Evolutionary conservation across 805 yeast genomes (phyloP).

Genomic region (Crinitomyces ghanaensis): DNA sequence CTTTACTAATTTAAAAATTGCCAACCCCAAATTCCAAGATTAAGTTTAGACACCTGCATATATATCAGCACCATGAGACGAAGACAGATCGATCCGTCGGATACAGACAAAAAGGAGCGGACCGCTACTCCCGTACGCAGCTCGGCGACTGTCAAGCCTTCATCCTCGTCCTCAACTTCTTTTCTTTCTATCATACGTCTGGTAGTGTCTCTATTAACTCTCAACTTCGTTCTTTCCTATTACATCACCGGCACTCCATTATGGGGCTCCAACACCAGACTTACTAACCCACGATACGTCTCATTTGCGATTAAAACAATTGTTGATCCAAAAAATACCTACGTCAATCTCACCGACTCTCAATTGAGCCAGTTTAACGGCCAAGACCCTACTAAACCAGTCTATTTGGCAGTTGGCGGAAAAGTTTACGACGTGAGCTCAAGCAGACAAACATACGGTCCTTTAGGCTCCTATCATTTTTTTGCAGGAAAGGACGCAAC

Average conservation of each 20-base stretch:
- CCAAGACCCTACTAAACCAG: constrained; percentile 34
- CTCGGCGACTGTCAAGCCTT: too few species aligned
- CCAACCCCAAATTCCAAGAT: too few species aligned
- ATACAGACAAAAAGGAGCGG: neutral
- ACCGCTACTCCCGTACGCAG: too few species aligned
- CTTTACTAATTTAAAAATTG: too few species aligned
- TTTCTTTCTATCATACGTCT: constrained; percentile 33
- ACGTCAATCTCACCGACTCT: constrained; percentile 30
- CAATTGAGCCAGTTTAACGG: constrained; percentile 46
- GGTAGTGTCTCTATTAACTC: constrained; percentile 34
- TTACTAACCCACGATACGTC: constrained; percentile 35
- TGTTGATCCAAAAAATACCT: constrained; percentile 11
- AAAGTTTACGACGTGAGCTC: constrained; percentile 53
- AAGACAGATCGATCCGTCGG: too few species aligned
- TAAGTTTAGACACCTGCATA: too few species aligned
- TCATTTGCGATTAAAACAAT: constrained; percentile 17
- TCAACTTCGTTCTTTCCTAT: constrained; percentile 42
- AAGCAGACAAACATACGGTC: constrained; percentile 43
- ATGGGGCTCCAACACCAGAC: constrained; percentile 52
- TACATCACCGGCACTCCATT: constrained; percentile 44
- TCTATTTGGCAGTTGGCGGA: constrained; percentile 50
- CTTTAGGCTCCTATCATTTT: constrained; percentile 41
- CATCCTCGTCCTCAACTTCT: too few species aligned
- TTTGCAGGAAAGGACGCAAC: constrained; percentile 61
- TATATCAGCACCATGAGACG: too few species aligned